phyloP scores from a whole-genome alignment of 1,139 yeast species.

The Scheffersomyces quercinus region DNA sequence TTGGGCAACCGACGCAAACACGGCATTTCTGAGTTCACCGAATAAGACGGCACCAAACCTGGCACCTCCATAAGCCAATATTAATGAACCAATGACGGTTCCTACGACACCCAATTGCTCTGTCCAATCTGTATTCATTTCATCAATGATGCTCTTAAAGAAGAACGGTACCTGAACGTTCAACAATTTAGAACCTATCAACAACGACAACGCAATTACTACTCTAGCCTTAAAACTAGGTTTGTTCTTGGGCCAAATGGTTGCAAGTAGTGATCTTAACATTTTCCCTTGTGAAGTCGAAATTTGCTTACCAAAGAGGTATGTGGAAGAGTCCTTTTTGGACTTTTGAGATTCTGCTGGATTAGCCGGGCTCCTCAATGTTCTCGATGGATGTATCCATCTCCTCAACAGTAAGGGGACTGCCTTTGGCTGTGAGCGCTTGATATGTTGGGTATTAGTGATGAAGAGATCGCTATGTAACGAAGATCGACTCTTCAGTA shows the following conservation, averaged over 20 bases:
- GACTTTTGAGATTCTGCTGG: not conserved
- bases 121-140: constrained; percentile 90
- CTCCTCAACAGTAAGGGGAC: too few relatives aligned
- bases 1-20: constrained; percentile 94
- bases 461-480: too few relatives aligned
- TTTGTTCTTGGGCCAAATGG: constrained; percentile 89
- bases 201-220: constrained; percentile 65
- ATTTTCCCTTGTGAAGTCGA: constrained; percentile 60
- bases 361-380: too few relatives aligned
- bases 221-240: constrained; percentile 74
- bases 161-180: constrained; percentile 96
- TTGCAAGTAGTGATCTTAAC: constrained; percentile 61
- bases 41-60: constrained; percentile 91
- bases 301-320: constrained; percentile 20
- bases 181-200: constrained; percentile 77
- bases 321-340: constrained; percentile 7
- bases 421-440: too few relatives aligned
- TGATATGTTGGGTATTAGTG: too few relatives aligned
- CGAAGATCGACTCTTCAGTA: too few relatives aligned
- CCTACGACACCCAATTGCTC: constrained; percentile 59
- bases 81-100: constrained; percentile 68
- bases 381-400: too few relatives aligned
- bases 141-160: constrained; percentile 85
- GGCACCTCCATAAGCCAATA: constrained; percentile 90
- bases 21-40: constrained; percentile 93